Evolutionary conservation across 257 asterid species (phyloP).

Genomic region (Nyctanthes arbortristis): DNA sequence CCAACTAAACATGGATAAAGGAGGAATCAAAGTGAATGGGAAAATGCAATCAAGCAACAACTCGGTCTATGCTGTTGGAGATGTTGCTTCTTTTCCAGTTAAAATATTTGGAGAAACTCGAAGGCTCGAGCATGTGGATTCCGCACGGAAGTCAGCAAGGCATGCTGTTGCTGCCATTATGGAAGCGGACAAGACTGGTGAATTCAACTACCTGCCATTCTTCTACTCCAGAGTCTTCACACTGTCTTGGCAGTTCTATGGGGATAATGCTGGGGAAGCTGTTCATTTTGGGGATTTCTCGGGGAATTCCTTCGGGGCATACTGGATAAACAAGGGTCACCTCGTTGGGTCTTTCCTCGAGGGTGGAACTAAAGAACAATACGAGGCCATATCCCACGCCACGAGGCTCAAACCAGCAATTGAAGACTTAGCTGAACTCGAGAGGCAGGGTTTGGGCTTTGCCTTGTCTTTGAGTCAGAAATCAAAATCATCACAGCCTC

Average conservation of each 20-base stretch:
- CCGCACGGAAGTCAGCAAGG: conserved; percentile 74
- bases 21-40: conserved; percentile 85
- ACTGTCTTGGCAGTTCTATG: conserved; percentile 85
- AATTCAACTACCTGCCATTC: conserved; percentile 79
- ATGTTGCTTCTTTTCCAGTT: conserved; percentile 84
- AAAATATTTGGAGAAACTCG: conserved; percentile 68
- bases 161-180: conserved; percentile 75
- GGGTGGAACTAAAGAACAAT: conserved; percentile 86
- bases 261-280: conserved; percentile 69
- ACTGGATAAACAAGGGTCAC: conserved; percentile 70
- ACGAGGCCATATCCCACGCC: conserved; percentile 62
- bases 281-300: conserved; percentile 73
- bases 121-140: conserved; percentile 86
- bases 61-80: conserved; percentile 84
- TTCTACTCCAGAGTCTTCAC: conserved; percentile 88
- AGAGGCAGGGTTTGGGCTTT: conserved; percentile 62
- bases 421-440: conserved; percentile 56
- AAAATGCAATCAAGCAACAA: conserved; percentile 76
- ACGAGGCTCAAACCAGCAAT: conserved; percentile 60
- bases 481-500: conserved; percentile 24
- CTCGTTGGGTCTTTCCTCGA: conserved; percentile 85
- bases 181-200: conserved; percentile 56
- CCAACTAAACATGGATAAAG: conserved; percentile 83
- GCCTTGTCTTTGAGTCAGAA: conserved; percentile 45
- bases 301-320: conserved; percentile 59